Base-by-base conservation (phyloP, 495 filamentous ascomycete species). In the Lasiosphaeria miniovina region DNA sequence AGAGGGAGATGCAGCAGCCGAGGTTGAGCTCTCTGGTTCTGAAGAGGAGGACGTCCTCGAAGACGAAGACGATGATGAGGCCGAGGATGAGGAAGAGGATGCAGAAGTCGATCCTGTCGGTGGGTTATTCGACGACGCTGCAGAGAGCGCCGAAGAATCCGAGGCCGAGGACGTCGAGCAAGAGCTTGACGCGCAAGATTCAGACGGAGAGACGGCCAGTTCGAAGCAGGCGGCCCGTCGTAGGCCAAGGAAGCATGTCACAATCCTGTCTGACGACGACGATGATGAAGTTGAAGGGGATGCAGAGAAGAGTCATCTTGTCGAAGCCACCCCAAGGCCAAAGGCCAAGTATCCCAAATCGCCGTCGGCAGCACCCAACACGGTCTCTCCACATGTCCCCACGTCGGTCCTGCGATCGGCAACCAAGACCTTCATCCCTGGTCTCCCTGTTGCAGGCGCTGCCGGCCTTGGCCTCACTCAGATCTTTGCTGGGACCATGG, bases 401-500 rank as follows among this genome's bases (percentile, higher is more conserved):
- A 81, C 74, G 2, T 84, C 82, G 0, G 82, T 83, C 4, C 59
- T 84, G 6, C 78, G 82, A 14, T 84, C 82, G 4, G 82, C 82
- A 1, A 82, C 73, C 10, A 83, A 84, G 66, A 77, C 73, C 12
- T 84, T 81, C 66, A 85, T 89, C 61, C 86, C 82, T 31, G 83
- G 82, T 3, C 73, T 87, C 36, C 78, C 79, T 14, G 74, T 75
- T 15, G 76, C 77, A 60, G 78, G 78, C 33, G 82, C 86, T 41
- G 83, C 78, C 34, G 82, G 82, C 3, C 71, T 96, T 57, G 90
- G 91, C 46, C 79, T 96, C 52, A 96, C 91, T 4, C 93, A 97
- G 69, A 90, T 91, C 54, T 97, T 96, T 70, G 88, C 89, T n/a
- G 91, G 90, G 33, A 97, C 93, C 2, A 87, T 97, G 82, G 89